Conservation (phyloP, 805 yeast genomes). For the Wickerhamiella vanderwaltii region DNA sequence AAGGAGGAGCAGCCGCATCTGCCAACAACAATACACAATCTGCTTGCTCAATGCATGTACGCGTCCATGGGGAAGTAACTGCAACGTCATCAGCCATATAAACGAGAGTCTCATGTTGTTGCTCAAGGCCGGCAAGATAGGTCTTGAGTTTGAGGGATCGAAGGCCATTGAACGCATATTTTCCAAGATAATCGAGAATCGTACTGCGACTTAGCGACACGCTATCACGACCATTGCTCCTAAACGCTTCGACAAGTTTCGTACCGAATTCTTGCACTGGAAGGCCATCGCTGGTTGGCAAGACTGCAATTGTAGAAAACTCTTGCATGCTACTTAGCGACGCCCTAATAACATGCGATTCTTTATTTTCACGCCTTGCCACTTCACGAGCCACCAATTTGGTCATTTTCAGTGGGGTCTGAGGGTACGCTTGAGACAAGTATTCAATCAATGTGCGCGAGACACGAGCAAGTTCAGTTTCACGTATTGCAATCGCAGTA, state of each 20-base stretch:
- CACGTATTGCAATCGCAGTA: conserved; percentile 68
- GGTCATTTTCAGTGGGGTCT: conserved; percentile 81
- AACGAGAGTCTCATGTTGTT: conserved; percentile 72
- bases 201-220: conserved; percentile 75
- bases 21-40: conserved; percentile 87
- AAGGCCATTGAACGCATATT: conserved; percentile 83
- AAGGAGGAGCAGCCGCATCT: conserved; percentile 61
- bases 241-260: conserved; percentile 56
- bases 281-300: conserved; percentile 70
- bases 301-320: conserved; percentile 70
- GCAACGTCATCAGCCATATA: conserved; percentile 73
- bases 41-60: conserved; percentile 86
- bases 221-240: conserved; percentile 58
- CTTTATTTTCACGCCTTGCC: conserved; percentile 10
- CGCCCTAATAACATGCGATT: neutral
- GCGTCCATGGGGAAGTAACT: conserved; percentile 76
- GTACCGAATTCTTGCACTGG: conserved; percentile 81
- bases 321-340: conserved; percentile 30
- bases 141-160: conserved; percentile 80
- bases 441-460: conserved; percentile 84
- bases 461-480: conserved; percentile 84
- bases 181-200: conserved; percentile 66
- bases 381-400: conserved; percentile 58
- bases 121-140: conserved; percentile 82
- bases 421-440: conserved; percentile 71